phyloP scores from a whole-genome alignment of 495 filamentous ascomycete species.

The Penicillium salamii region DNA sequence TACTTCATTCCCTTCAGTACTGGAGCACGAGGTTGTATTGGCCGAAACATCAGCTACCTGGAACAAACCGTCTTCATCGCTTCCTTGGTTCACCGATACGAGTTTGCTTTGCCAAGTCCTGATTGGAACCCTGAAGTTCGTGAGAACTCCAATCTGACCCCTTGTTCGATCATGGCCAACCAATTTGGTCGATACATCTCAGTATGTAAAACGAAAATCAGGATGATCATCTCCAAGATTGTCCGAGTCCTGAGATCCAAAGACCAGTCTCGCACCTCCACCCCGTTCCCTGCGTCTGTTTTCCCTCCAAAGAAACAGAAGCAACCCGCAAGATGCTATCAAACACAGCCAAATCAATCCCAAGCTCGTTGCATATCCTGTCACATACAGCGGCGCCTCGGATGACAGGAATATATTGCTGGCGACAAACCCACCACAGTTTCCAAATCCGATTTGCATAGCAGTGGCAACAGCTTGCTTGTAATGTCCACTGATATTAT shows the following conservation, averaged over 20 bases:
- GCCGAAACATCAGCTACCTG: slow-evolving; percentile 40
- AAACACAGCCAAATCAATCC: slow-evolving; percentile 51
- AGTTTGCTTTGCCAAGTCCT: slow-evolving; percentile 31
- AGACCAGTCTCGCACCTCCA: too few relatives aligned
- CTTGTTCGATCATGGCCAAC: too few relatives aligned
- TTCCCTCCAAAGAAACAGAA: slow-evolving; percentile 8
- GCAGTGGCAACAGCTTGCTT: slow-evolving; percentile 53
- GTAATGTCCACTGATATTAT: slow-evolving; percentile 56
- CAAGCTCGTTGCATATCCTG: slow-evolving; percentile 47
- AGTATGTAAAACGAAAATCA: too few relatives aligned
- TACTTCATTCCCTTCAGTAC: slow-evolving; percentile 41
- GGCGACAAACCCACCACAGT: slow-evolving; percentile 51
- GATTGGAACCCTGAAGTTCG: slow-evolving; percentile 20
- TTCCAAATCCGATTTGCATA: slow-evolving; percentile 52
- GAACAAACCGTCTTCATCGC: slow-evolving; percentile 37
- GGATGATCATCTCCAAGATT: too few relatives aligned
- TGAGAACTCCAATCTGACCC: slow-evolving; percentile 26
- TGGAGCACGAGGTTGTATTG: slow-evolving; percentile 42
- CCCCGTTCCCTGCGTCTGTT: too few relatives aligned
- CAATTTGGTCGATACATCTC: too few relatives aligned
- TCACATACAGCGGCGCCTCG: slow-evolving; percentile 47
- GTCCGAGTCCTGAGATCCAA: too few relatives aligned
- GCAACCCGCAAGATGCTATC: slow-evolving; percentile 35
- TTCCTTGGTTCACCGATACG: slow-evolving; percentile 33
- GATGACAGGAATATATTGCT: slow-evolving; percentile 49